Base-by-base conservation (phyloP, 2,329 filamentous ascomycete species). In the Zelopaecilomyces penicillatus region DNA sequence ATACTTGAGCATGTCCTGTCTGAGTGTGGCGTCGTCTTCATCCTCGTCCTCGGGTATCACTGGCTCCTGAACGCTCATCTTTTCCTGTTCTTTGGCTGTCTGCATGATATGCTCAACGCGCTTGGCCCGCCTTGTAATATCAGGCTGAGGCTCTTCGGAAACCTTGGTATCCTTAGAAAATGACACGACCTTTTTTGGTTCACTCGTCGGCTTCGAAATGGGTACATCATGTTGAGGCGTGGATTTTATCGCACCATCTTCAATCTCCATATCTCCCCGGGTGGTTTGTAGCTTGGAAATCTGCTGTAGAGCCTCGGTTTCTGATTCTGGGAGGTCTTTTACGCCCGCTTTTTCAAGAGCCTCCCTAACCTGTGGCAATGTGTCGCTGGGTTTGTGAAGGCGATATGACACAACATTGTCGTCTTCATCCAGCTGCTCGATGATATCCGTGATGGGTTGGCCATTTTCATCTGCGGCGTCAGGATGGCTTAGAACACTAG, bases 1-100 rank as follows among this genome's bases (percentile, higher is more conserved):
- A 59, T 97, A 98, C 50, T 86, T 76, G 6, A 97, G 73, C 90
- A 98, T 97, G 57, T 96, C 83, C 46, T 83, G 79, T 5, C 93
- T 82, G 27, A 95, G 65, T 30, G 76, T 76, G 4, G 88, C 85
- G 50, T 96, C 91, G 52, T 95, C 89, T 9, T 77, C 71, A 0
- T 83, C 79, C 55, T 98, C 93, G 42, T 85, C 76, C 1, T 82
- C 74, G 2, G 88, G 85, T 10, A 85, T 75, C 9, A 88, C 67
- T 1, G 66, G 60, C 30, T 69, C 57, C 30, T 70, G 62, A 36
- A 62, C 59, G 29, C 67, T 63, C 30, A 71, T 63, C 7, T 58
- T 62, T 52, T 82, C 75, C 52, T 79, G 73, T 19, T 76, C 69
- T 50, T 68, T 75, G 29, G 78, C 78, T 28, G 69, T 64, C 45